These are phyloP conservation scores for Flaveria robusta DNA, from an alignment of 129 eudicot genomes.

Conservation along the genomic window DNA sequence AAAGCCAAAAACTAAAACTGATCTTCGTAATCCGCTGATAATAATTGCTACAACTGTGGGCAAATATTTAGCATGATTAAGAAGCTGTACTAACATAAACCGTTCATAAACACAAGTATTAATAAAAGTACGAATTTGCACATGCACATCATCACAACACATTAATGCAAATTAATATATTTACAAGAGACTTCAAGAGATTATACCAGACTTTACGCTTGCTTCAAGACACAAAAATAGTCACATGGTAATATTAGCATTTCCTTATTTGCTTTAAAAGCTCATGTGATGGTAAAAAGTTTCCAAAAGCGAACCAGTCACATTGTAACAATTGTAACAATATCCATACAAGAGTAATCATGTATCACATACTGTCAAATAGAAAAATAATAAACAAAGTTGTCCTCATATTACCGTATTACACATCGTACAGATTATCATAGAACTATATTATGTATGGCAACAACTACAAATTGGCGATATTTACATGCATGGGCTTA, in stretches of 20 bases:
- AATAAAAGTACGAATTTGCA: background rate
- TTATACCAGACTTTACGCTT: constrained; percentile 15
- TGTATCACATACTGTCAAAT: constrained; percentile 12
- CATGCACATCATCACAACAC: constrained; percentile 8
- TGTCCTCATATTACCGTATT: background rate
- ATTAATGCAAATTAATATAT: background rate
- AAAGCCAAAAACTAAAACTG: too few species aligned
- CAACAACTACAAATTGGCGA: background rate
- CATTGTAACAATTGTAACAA: constrained; percentile 1
- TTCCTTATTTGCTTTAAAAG: constrained; percentile 1
- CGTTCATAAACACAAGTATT: background rate
- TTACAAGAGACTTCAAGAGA: background rate
- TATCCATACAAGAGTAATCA: background rate
- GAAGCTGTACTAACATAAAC: background rate
- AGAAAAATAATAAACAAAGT: constrained; percentile 3
- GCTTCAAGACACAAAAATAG: background rate
- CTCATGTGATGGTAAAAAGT: background rate
- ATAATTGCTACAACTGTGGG: background rate
- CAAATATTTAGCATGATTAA: constrained; percentile 13
- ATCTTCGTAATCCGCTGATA: too few species aligned
- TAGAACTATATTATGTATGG: constrained; percentile 4
- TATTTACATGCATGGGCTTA: background rate
- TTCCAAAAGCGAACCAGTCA: constrained; percentile 12
- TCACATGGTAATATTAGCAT: constrained; percentile 8
- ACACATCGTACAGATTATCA: background rate